phyloP scores from a whole-genome alignment of 2,329 filamentous ascomycete genomes.

The Helminthosporium solani region DNA sequence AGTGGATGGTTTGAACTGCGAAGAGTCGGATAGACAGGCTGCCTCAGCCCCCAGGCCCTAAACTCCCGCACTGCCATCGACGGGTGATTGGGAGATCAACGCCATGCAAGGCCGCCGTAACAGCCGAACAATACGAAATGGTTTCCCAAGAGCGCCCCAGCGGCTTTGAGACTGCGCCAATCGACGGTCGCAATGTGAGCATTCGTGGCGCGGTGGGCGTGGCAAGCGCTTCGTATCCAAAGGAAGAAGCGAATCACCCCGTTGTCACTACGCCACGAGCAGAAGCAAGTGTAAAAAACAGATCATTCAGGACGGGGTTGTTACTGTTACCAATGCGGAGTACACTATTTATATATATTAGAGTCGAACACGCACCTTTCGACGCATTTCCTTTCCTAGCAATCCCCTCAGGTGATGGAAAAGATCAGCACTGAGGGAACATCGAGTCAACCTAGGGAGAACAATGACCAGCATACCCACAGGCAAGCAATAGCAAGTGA shows the following conservation, averaged over 20 bases:
- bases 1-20: slow-evolving; percentile 1
- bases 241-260: background rate
- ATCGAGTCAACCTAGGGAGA: too few species aligned
- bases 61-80: background rate
- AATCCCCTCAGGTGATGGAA: too few species aligned
- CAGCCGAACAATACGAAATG: slow-evolving; percentile 1
- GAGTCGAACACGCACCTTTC: too few species aligned
- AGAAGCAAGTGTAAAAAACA: too few species aligned
- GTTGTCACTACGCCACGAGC: too few species aligned
- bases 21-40: slow-evolving; percentile 1
- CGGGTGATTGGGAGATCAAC: background rate
- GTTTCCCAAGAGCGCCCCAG: background rate
- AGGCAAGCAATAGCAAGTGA: too few species aligned
- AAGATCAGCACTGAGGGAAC: too few species aligned
- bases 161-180: background rate
- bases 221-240: slow-evolving; percentile 1
- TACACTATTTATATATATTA: too few species aligned
- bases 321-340: too few species aligned
- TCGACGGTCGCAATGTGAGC: background rate
- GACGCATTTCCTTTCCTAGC: too few species aligned
- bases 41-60: background rate
- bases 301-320: too few species aligned
- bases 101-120: background rate
- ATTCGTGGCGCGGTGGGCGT: slow-evolving; percentile 3
- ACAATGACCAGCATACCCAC: too few species aligned